A percentile compares a stretch with the other conserved stretches of the same genome.
Evolutionary conservation across 2,329 filamentous ascomycete species (phyloP).

Genomic region (Venturia effusa): DNA sequence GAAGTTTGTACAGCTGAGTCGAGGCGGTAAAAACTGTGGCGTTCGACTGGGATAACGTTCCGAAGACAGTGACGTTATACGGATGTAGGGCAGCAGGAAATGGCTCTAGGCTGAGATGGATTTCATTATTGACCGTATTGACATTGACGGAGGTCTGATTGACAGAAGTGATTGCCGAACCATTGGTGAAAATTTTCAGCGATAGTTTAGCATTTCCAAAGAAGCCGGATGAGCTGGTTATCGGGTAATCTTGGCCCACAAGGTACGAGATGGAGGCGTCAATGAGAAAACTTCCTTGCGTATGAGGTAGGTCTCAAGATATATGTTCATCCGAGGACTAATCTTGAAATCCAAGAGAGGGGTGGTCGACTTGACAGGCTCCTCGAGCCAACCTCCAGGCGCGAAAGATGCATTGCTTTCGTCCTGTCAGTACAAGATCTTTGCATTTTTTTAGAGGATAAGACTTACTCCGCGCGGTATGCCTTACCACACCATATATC

Average conservation of each 20-base stretch:
- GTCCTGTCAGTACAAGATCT: background rate
- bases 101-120: background rate
- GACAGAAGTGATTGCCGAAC: background rate
- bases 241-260: conserved; percentile 18
- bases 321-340: conserved; percentile 37
- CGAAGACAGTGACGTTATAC: background rate
- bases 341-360: conserved; percentile 33
- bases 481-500: conserved; percentile 41
- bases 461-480: conserved; percentile 28
- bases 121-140: background rate
- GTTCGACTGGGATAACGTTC: background rate
- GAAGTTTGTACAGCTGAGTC: background rate
- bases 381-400: conserved; percentile 36
- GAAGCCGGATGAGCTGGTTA: background rate
- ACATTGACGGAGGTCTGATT: background rate
- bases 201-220: background rate
- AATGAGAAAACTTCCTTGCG: conserved; percentile 29
- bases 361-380: conserved; percentile 26
- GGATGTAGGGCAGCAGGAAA: background rate
- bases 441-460: conserved; percentile 25
- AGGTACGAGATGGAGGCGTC: conserved; percentile 29
- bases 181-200: background rate
- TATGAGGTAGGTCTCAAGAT: conserved; percentile 34
- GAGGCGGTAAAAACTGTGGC: background rate
- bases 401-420: conserved; percentile 24